phyloP scores from a whole-genome alignment of 1,139 yeast genomes.

The Blastobotrys raffinosifermentans region DNA sequence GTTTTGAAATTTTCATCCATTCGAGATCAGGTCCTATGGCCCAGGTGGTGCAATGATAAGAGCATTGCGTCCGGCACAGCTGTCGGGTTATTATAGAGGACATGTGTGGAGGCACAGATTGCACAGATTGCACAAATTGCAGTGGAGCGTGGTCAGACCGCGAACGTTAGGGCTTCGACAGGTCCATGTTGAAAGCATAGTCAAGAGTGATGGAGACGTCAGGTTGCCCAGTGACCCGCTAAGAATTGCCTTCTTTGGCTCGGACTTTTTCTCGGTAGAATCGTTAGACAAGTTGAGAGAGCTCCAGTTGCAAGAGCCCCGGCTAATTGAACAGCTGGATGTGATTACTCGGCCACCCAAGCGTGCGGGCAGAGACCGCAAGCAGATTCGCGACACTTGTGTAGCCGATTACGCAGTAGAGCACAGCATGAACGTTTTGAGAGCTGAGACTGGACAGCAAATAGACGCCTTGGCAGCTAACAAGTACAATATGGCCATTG shows the following conservation, averaged over 20 bases:
- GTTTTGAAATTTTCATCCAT: too few relatives aligned
- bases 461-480: slow-evolving; percentile 37
- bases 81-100: too few relatives aligned
- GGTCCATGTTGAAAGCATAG: background rate
- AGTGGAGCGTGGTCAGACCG: too few relatives aligned
- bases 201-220: background rate
- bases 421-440: slow-evolving; percentile 36
- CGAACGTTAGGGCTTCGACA: too few relatives aligned
- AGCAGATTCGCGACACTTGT: slow-evolving; percentile 47
- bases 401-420: slow-evolving; percentile 42
- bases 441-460: slow-evolving; percentile 59
- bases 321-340: slow-evolving; percentile 43
- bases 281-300: slow-evolving; percentile 46
- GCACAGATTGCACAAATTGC: too few relatives aligned
- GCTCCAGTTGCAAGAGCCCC: slow-evolving; percentile 30
- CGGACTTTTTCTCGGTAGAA: slow-evolving; percentile 65
- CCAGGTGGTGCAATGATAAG: too few relatives aligned
- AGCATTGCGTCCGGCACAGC: too few relatives aligned
- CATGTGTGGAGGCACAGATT: too few relatives aligned
- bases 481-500: slow-evolving; percentile 61
- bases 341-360: slow-evolving; percentile 66
- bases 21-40: too few relatives aligned
- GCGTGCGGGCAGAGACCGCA: slow-evolving; percentile 61
- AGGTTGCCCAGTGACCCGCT: slow-evolving; percentile 16
- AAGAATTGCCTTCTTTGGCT: slow-evolving; percentile 68